phyloP scores from a whole-genome alignment of 2,329 filamentous ascomycete genomes.

The Escovopsis sp. region DNA sequence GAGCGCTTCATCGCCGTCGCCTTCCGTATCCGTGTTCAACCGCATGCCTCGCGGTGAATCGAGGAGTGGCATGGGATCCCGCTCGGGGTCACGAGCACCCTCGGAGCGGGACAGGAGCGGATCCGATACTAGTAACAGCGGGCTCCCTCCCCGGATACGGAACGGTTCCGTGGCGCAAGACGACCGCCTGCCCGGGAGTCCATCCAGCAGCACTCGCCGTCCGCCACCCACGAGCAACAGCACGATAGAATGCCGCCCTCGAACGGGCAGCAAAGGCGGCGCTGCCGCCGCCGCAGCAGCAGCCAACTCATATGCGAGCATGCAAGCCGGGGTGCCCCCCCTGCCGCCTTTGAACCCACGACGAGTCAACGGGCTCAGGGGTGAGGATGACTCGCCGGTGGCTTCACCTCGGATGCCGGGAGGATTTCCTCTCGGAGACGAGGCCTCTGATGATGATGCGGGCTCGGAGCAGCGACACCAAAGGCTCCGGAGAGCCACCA shows the following conservation, averaged over 20 bases:
- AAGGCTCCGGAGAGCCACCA: slow-evolving; percentile 27
- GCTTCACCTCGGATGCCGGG: slow-evolving; percentile 7
- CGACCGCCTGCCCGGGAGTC: slow-evolving; percentile 12
- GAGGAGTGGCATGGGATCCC: slow-evolving; percentile 14
- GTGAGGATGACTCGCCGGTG: slow-evolving; percentile 18
- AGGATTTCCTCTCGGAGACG: slow-evolving; percentile 8
- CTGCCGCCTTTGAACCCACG: slow-evolving; percentile 46
- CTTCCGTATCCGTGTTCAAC: slow-evolving; percentile 22
- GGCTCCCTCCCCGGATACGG: slow-evolving; percentile 20
- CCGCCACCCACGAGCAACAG: slow-evolving; percentile 7
- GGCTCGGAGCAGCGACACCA: slow-evolving; percentile 20
- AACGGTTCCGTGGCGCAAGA: slow-evolving; percentile 21
- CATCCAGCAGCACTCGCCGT: slow-evolving; percentile 3
- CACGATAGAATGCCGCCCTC: slow-evolving; percentile 14
- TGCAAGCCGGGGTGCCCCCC: slow-evolving; percentile 25
- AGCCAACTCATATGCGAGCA: slow-evolving; percentile 21
- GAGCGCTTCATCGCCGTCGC: slow-evolving; percentile 25
- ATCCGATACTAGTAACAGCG: slow-evolving; percentile 37
- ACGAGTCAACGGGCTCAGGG: slow-evolving; percentile 27
- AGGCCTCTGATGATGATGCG: slow-evolving; percentile 26
- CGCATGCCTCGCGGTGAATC: slow-evolving; percentile 30
- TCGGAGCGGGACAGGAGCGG: slow-evolving; percentile 39
- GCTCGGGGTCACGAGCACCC: slow-evolving; percentile 16
- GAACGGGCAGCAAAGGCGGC: slow-evolving; percentile 24
- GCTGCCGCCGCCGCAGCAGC: slow-evolving; percentile 18